Evolutionary conservation across 2,329 filamentous ascomycete species (phyloP), one percentile per base, ranked within the genome.

Genomic region (Septoria linicola): DNA sequence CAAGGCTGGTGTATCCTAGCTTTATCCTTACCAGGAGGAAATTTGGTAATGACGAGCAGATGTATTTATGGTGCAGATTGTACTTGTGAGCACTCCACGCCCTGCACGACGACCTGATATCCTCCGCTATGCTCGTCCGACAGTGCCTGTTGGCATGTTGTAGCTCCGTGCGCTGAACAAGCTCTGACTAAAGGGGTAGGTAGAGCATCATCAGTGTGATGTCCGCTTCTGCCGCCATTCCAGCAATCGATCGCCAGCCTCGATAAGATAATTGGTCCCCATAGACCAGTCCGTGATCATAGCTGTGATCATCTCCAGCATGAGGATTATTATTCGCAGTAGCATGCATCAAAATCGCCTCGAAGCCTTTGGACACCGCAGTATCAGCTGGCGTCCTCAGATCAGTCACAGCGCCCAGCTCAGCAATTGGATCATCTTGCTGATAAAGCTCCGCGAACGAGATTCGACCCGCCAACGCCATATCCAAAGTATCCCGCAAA

Each of bases 261-360:
- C 51, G 13, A 59, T 43, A 3, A 59, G 39, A 30, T 59, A 57
- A 31, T n/a, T 49, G 57, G 39, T 59, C 53, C 3, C 53, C 56
- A 35, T 59, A 59, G 13, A 51, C 49, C 25, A 59, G 32, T 13
- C 56, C 56, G 10, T 42, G 48, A 23, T 57, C 53, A 19, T 46
- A 59, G 11, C 47, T 59, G 35, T 34, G 44, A 8, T 42, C 53
- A 20, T 54, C 41, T 11, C 52, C 47, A 10, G 56, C 56, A 11
- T 32, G 21, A 6, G 50, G 53, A 27, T 59, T 59, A 25, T 57
- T 59, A 25, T 59, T 59, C 11, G 52, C 53, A 4, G 56, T 59
- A 8, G 49, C 56, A 51, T 59, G 56, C 47, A 57, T 49, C 17
- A 59, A 31, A 8, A 54, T 54, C 10, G 53, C 49, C 25, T 59